Base-by-base conservation (phyloP, 2,329 filamentous ascomycete genomes). In the Polychaeton citri region DNA sequence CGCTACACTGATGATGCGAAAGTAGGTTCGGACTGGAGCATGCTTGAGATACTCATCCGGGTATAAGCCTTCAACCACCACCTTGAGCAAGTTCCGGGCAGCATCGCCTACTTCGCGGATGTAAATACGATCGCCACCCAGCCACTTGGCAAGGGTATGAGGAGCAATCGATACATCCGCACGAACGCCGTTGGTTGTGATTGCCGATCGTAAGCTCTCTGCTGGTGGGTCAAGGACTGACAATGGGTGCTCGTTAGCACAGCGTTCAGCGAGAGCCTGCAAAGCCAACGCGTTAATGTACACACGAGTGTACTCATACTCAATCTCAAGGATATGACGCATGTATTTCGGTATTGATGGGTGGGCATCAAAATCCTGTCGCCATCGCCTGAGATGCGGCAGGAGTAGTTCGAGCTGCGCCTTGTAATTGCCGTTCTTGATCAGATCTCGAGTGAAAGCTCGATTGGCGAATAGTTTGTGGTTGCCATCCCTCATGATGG, bases 221-320 rank as follows among this genome's bases (percentile, higher is more conserved):
- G 45, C 39, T 2, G 50, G 48, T n/a, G 32, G 34, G 30, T 43
- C 39, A 5, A 32, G 5, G 12, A 17, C 30, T 48, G 43, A n/a
- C 44, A 39, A 60, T 7, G 61, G 60, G 52, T 78, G 76, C 44
- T 87, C 81, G 41, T 72, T 86, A 5, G 85, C 88, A 60, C 84
- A 94, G 41, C 87, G 76, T 59, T 95, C 88, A 5, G 96, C 85
- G 3, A 96, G 86, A 16, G 90, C 90, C 61, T 98, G 90, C 2
- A 98, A 66, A 2, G 87, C 87, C 2, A 98, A 68, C 1, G 87
- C 94, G 57, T 96, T 95, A 62, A 95, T 74, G 54, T 96, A 96
- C 34, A 95, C 81, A 50, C 88, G 76, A 18, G 88, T 85, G 54
- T 95, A 95, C 52, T 96, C 85, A 52, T 90, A 95, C 62, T 98